Evolutionary conservation across 352 stramenopile species (phyloP), one percentile per base, ranked within the genome.

Genomic region (Globisporangium nagaii): DNA sequence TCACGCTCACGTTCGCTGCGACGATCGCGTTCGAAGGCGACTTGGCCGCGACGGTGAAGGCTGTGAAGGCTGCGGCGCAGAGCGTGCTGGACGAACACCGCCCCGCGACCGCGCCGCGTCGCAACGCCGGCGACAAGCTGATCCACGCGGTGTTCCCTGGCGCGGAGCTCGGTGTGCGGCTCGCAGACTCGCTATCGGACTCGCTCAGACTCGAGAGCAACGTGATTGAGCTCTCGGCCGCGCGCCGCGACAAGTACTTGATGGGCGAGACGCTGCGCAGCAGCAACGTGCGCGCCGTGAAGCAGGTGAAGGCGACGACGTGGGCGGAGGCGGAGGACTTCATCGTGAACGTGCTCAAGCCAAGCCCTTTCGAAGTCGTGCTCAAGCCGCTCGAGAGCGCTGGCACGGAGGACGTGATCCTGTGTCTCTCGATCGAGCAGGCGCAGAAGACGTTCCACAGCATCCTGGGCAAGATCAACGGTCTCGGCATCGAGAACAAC

Each of bases 131-230:
- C 5, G 61, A 71, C n/a, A 66, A 75, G 45, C 47, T 69, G 12
- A 75, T 98, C 24, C 75, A 69, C 11, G 92, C 84, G 6, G 93
- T 97, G 41, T 74, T 98, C 11, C 86, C 92, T 12, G 95, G 93
- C 32, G 93, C 91, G 0, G 93, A 98, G 66, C 86, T 95, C 0
- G 95, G 93, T 34, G 95, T 98, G 4, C 80, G 93, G 32, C 78
- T 98, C 24, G 90, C 93, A 0, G 93, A 98, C 77, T 63, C 73
- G 25, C 72, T 98, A 19, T 84, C 76, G 5, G 79, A 97, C 68
- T 66, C 79, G 40, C 70, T 98, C 7, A 79, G 79, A 4, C 55
- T 98, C 3, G 63, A 83, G 6, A 86, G 81, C 40, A 98, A 98
- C 64, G 48, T 79, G 6, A 79, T 95, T 62, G 56, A 77, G 39